Evolutionary conservation across 441 rosid species (phyloP).

Genomic region (Pelargonium australe): DNA sequence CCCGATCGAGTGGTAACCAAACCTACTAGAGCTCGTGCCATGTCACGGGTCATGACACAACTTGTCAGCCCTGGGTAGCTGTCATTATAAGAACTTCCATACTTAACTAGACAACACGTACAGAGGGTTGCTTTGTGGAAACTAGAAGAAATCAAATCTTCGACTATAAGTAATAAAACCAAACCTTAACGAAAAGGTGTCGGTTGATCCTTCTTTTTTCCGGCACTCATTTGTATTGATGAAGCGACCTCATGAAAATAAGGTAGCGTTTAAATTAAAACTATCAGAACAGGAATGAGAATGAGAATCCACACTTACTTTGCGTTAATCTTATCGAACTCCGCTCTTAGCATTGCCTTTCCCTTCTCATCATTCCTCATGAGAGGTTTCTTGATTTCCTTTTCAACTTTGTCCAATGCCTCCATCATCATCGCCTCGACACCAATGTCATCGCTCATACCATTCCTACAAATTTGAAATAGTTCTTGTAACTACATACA

Average conservation of each 20-base stretch:
- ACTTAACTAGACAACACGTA: no score
- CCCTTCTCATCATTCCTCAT: conserved; percentile 86
- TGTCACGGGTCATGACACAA: no score
- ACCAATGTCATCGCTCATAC: conserved; percentile 75
- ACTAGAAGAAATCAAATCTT: no score
- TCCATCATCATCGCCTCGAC: conserved; percentile 94
- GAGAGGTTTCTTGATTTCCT: conserved; percentile 85
- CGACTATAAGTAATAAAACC: no score
- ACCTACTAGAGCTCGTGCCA: no score
- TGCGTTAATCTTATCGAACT: conserved; percentile 83
- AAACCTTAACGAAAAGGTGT: no score
- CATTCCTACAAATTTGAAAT: conserved; percentile 47
- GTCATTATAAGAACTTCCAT: no score
- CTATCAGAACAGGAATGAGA: no score
- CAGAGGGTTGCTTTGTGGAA: no score
- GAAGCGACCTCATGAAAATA: background rate
- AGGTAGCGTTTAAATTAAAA: no score
- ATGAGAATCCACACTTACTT: conserved; percentile 40
- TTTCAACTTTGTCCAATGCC: conserved; percentile 89
- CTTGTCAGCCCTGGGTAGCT: no score
- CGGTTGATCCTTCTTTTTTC: background rate
- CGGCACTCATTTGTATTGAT: background rate
- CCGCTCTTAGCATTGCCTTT: conserved; percentile 77
- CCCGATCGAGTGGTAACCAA: no score
- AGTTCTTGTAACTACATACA: background rate